Evolutionary conservation across 2,329 filamentous ascomycete genomes (phyloP).

Genomic region (Fusarium sp.): DNA sequence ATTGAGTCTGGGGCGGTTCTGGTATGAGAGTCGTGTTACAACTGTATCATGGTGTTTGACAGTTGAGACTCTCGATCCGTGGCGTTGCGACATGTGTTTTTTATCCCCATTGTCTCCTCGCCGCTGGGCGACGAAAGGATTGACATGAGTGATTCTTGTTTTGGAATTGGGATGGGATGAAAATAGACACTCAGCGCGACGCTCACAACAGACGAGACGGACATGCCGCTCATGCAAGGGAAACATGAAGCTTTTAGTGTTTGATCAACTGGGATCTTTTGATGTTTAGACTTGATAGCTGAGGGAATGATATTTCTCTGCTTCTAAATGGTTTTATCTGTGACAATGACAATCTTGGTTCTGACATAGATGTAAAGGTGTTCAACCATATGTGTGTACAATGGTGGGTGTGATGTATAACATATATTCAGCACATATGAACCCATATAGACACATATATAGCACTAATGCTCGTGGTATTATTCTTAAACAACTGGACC

Average conservation of each 20-base stretch:
- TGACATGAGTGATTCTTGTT: slow-evolving; percentile 30
- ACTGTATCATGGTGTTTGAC: slow-evolving; percentile 1
- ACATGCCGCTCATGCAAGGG: slow-evolving; percentile 33
- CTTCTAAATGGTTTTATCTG: not conserved
- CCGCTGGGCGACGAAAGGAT: slow-evolving; percentile 29
- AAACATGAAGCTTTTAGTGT: slow-evolving; percentile 21
- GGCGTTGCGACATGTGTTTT: slow-evolving; percentile 31
- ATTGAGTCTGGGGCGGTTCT: slow-evolving; percentile 30
- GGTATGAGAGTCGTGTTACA: slow-evolving; percentile 27
- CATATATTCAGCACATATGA: not conserved
- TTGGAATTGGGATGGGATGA: slow-evolving; percentile 22
- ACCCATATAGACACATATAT: not conserved
- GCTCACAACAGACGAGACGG: slow-evolving; percentile 39
- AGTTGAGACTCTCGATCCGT: slow-evolving; percentile 3
- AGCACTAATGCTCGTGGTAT: slow-evolving; percentile 26
- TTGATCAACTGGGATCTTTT: slow-evolving; percentile 22
- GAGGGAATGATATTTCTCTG: slow-evolving; percentile 15
- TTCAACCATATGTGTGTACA: not conserved
- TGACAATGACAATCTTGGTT: not conserved
- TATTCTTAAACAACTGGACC: slow-evolving; percentile 24
- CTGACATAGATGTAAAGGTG: not conserved
- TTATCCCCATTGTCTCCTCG: slow-evolving; percentile 20
- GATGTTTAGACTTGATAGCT: slow-evolving; percentile 30
- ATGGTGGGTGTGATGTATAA: not conserved
- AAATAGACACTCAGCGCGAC: slow-evolving; percentile 38